These are phyloP conservation scores for Solanum ossicruentum DNA, from an alignment of 257 asterid genomes.

Conservation along the genomic window DNA sequence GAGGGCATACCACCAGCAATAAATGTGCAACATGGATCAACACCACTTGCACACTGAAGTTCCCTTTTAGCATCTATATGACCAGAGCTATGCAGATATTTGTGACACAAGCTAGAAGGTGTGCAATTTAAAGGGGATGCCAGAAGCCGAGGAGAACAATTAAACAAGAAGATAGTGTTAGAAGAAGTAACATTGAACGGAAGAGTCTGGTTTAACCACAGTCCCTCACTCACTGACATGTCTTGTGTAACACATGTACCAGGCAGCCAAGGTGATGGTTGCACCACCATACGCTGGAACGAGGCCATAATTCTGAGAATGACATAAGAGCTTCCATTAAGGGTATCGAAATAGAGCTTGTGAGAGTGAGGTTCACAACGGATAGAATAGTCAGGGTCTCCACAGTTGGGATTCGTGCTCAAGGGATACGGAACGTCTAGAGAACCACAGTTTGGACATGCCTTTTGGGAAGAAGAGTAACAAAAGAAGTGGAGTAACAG, in stretches of 20 bases:
- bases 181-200: slow-evolving; percentile 29
- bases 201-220: slow-evolving; percentile 31
- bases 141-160: slow-evolving; percentile 33
- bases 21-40: slow-evolving; percentile 30
- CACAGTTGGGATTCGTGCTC: slow-evolving; percentile 23
- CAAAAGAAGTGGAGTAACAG: slow-evolving; percentile 9
- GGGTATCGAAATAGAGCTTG: slow-evolving; percentile 25
- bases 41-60: slow-evolving; percentile 19
- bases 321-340: slow-evolving; percentile 29
- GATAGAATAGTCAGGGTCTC: slow-evolving; percentile 15
- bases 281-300: slow-evolving; percentile 24
- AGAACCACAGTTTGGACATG: slow-evolving; percentile 32
- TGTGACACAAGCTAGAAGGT: slow-evolving; percentile 28
- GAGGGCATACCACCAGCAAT: slow-evolving; percentile 36
- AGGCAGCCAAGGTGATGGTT: slow-evolving; percentile 28
- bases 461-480: slow-evolving; percentile 14
- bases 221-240: slow-evolving; percentile 23
- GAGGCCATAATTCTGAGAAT: slow-evolving; percentile 8
- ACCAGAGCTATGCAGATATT: slow-evolving; percentile 28
- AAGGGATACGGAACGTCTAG: slow-evolving; percentile 27
- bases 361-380: slow-evolving; percentile 27
- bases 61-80: slow-evolving; percentile 13
- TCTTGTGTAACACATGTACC: slow-evolving; percentile 20
- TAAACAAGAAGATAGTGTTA: slow-evolving; percentile 23
- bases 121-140: slow-evolving; percentile 37